Conservation (phyloP, 352 stramenopile genomes). For the Pythium biforme region DNA sequence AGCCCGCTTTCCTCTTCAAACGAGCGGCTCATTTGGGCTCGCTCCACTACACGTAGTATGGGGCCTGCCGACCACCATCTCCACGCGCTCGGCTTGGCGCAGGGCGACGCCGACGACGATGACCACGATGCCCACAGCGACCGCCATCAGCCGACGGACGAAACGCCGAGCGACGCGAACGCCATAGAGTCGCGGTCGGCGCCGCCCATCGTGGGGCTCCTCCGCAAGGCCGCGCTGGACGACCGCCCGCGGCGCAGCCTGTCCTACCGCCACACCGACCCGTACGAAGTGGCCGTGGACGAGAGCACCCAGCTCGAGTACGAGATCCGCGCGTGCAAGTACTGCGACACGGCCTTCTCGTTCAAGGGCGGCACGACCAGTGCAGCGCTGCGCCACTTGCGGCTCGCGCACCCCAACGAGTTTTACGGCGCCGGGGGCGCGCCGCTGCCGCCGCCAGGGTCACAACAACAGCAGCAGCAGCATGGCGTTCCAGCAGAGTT, state of each 20-base stretch:
- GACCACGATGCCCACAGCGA: not conserved
- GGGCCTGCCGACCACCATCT: not conserved
- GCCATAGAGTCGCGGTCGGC: too few species aligned
- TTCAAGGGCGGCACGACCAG: constrained; percentile 57
- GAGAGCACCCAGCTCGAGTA: constrained; percentile 30
- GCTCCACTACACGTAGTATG: not conserved
- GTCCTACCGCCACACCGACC: constrained; percentile 41
- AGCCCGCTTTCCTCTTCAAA: too few species aligned
- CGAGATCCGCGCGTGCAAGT: constrained; percentile 42
- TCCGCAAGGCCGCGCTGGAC: constrained; percentile 16
- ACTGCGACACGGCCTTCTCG: constrained; percentile 48
- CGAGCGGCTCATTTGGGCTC: not conserved
- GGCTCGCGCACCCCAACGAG: constrained; percentile 33
- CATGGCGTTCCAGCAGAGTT: not conserved
- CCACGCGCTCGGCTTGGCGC: not conserved
- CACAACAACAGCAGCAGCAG: not conserved
- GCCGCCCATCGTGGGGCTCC: constrained; percentile 5
- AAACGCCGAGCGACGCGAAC: too few species aligned
- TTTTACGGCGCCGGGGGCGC: constrained; percentile 4
- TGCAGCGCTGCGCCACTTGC: constrained; percentile 49
- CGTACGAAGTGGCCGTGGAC: constrained; percentile 28
- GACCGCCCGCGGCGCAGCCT: constrained; percentile 40
- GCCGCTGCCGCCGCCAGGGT: not conserved
- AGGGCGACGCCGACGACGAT: not conserved
- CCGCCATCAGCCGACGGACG: too few species aligned